A percentile compares a stretch with the other conserved stretches of the same genome.
These are phyloP conservation scores for Rosellinia necatrix DNA, from an alignment of 2,329 filamentous ascomycete species.

Conservation along the genomic window DNA sequence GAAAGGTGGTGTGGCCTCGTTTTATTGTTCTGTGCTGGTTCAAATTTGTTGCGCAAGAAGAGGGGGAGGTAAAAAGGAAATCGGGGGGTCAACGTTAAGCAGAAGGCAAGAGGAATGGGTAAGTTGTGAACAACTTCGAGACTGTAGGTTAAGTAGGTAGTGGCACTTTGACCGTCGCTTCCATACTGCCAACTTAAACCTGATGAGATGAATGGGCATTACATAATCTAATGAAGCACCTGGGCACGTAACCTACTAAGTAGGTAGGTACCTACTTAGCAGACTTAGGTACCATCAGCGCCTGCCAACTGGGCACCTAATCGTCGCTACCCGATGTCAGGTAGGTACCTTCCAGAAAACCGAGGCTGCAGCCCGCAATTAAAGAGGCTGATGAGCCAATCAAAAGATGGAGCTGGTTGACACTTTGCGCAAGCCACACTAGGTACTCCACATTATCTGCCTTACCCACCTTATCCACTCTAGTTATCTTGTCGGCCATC, in stretches of 20 bases:
- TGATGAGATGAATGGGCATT: background rate
- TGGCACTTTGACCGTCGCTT: too few relatives aligned
- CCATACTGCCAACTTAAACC: background rate
- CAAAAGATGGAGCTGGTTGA: background rate
- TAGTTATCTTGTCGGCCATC: slow-evolving; percentile 5
- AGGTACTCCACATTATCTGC: background rate
- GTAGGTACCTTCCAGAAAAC: too few relatives aligned
- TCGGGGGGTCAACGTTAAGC: too few relatives aligned
- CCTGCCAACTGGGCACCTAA: too few relatives aligned
- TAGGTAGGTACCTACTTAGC: too few relatives aligned
- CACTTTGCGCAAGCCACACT: background rate
- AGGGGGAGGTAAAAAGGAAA: too few relatives aligned
- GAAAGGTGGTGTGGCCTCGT: too few relatives aligned
- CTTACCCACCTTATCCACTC: background rate
- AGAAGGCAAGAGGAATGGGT: background rate
- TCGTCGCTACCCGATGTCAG: too few relatives aligned
- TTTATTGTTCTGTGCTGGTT: too few relatives aligned
- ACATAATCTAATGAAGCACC: too few relatives aligned
- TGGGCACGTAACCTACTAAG: background rate
- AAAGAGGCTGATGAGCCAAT: slow-evolving; percentile 1
- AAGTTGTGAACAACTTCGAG: background rate
- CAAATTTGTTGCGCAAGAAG: too few relatives aligned
- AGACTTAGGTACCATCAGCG: too few relatives aligned
- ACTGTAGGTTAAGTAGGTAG: background rate
- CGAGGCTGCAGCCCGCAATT: slow-evolving; percentile 11